phyloP scores from a whole-genome alignment of 2,329 filamentous ascomycete species.

The Fusarium brachygibbosum region DNA sequence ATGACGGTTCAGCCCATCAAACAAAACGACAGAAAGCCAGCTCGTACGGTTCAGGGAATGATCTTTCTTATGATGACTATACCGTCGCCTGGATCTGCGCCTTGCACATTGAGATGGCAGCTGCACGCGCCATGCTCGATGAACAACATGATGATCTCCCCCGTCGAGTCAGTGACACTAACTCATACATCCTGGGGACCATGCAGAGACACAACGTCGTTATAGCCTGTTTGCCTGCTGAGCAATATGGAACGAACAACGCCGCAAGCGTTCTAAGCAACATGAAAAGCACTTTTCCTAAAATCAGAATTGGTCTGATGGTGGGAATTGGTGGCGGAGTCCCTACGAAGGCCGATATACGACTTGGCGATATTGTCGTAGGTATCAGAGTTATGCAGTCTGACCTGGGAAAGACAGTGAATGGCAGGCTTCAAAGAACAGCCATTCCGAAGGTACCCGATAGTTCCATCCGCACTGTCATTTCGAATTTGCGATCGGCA shows the following conservation, averaged over 20 bases:
- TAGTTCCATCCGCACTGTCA: fast-evolving
- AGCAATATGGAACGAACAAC: conserved; percentile 44
- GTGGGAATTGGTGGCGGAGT: conserved; percentile 47
- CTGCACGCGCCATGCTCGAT: conserved; percentile 49
- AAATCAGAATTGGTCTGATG: conserved; percentile 31
- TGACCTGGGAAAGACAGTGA: conserved; percentile 38
- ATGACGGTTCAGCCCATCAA: fast-evolving
- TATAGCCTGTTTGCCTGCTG: conserved; percentile 42
- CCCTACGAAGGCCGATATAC: conserved; percentile 37
- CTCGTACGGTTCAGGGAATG: fast-evolving
- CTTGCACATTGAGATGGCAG: conserved; percentile 45
- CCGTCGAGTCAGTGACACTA: conserved; percentile 23
- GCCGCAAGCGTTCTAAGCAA: conserved; percentile 46
- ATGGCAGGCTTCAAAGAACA: fast-evolving
- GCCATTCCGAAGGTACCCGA: fast-evolving
- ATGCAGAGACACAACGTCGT: conserved; percentile 45
- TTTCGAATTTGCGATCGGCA: not conserved
- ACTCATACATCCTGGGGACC: conserved; percentile 39
- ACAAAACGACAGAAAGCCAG: not conserved
- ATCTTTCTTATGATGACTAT: fast-evolving
- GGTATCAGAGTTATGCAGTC: conserved; percentile 47
- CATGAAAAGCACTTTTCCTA: conserved; percentile 59
- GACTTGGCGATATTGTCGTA: conserved; percentile 49
- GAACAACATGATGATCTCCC: conserved; percentile 25
- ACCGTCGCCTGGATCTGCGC: conserved; percentile 54